Evolutionary conservation across 148 eudicot species (phyloP).

Genomic region (Cornus controversa): DNA sequence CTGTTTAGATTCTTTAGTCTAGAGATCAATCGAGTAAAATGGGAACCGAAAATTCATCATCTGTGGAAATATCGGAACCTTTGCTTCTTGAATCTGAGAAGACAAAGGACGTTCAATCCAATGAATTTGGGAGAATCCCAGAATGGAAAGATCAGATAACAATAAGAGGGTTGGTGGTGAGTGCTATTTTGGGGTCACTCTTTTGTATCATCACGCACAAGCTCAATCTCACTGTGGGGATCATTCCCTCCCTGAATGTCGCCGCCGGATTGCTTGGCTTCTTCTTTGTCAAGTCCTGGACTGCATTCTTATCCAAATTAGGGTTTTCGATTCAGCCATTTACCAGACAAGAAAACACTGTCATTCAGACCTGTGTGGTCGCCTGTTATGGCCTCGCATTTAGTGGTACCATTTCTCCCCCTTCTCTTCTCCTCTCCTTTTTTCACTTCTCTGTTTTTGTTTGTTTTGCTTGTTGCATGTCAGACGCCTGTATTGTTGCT

Average conservation of each 20-base stretch:
- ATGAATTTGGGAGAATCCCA: constrained; percentile 37
- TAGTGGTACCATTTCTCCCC: constrained; percentile 49
- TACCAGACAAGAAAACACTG: constrained; percentile 85
- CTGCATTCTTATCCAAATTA: constrained; percentile 43
- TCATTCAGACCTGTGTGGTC: constrained; percentile 91
- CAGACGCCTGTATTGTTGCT: no score
- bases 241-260: constrained; percentile 87
- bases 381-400: constrained; percentile 94
- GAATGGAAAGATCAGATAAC: constrained; percentile 92
- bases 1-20: not conserved
- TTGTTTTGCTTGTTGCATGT: no score
- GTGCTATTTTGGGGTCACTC: constrained; percentile 64
- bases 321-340: constrained; percentile 64
- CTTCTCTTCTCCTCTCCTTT: not conserved
- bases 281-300: constrained; percentile 85
- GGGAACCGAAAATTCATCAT: constrained; percentile 35
- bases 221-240: constrained; percentile 84
- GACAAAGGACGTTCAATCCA: constrained; percentile 26
- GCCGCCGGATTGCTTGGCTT: constrained; percentile 89
- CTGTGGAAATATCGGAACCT: constrained; percentile 60
- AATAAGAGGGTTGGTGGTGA: constrained; percentile 63
- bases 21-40: constrained; percentile 16
- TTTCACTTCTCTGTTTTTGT: no score
- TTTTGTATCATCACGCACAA: constrained; percentile 87
- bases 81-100: constrained; percentile 21